These are phyloP conservation scores for Suillus fuscotomentosus DNA, from an alignment of 768 basidiomycete species.

Conservation along the genomic window DNA sequence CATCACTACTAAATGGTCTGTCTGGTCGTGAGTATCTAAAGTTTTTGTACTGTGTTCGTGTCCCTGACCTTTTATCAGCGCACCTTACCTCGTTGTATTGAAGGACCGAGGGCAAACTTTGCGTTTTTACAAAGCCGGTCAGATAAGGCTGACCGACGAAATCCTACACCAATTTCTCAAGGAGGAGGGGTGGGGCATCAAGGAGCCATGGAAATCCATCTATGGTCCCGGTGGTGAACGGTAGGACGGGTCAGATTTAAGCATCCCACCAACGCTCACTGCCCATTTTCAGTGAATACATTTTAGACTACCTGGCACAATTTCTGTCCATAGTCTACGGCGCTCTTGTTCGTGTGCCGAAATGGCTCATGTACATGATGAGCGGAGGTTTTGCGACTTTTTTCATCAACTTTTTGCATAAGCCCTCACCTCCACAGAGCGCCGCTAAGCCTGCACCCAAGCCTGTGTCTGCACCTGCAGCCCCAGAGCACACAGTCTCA, in stretches of 20 bases:
- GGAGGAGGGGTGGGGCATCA: constrained; percentile 58
- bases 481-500: constrained; percentile 9
- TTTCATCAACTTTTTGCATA: constrained; percentile 65
- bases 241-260: constrained; percentile 37
- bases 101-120: constrained; percentile 72
- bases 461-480: neutral
- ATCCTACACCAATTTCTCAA: constrained; percentile 65
- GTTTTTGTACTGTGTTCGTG: neutral
- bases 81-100: constrained; percentile 70
- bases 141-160: constrained; percentile 59
- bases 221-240: constrained; percentile 78
- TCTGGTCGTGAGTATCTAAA: constrained; percentile 71
- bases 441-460: constrained; percentile 1
- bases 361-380: constrained; percentile 64
- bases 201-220: constrained; percentile 64
- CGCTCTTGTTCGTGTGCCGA: constrained; percentile 54
- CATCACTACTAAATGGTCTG: constrained; percentile 80
- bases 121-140: constrained; percentile 74
- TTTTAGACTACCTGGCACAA: constrained; percentile 59
- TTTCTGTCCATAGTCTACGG: constrained; percentile 52
- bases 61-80: constrained; percentile 41
- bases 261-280: constrained; percentile 8
- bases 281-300: constrained; percentile 51
- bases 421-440: constrained; percentile 14
- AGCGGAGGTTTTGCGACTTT: constrained; percentile 70